Base-by-base conservation (phyloP, 768 basidiomycete species). In the Suillus subaureus region DNA sequence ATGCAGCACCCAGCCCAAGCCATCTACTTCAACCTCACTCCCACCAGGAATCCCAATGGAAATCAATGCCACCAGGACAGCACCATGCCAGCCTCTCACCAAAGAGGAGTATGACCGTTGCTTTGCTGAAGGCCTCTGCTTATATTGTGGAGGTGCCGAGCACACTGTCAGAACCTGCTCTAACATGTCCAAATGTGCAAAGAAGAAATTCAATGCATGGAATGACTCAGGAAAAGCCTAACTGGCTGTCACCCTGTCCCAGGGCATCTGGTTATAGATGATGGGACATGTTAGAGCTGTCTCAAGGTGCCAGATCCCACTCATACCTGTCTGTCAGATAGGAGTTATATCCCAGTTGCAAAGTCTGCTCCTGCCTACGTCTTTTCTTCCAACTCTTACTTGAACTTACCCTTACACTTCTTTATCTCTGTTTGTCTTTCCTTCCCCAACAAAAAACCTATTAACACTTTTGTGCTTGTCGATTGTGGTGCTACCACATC, bases 111-210 rank as follows among this genome's bases (percentile, higher is more conserved):
- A 64, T 0, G 67, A 75, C 23, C 67, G 66, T n/a, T 73, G 72
- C 37, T 40, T 60, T 18, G 67, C 70, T 11, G 49, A 75, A 0
- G 68, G 70, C 23, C 72, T 82, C 3, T 82, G 80, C 68, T 61
- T 75, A n/a, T 81, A 80, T 61, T 82, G 80, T 57, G 76, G n/a
- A n/a, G n/a, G n/a, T n/a, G n/a, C n/a, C n/a, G 68, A 72, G 15
- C 80, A 81, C 64, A 51, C 58, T 2, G 71, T 71, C 39, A 43
- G 67, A 3, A 68, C 73, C 47, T 81, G 80, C 69, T 70, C 65
- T 6, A 73, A 71, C 62, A 72, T 68, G 70, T 69, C 68, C 12
- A 63, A 67, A 18, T 45, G 6, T 35, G 64, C 64, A 26, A 73
- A 70, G 65, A 65, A 65, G 51, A 51, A 51, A 28, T 28, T 51